Evolutionary conservation across 2,329 filamentous ascomycete species (phyloP).

Genomic region (Colletotrichum phormii): DNA sequence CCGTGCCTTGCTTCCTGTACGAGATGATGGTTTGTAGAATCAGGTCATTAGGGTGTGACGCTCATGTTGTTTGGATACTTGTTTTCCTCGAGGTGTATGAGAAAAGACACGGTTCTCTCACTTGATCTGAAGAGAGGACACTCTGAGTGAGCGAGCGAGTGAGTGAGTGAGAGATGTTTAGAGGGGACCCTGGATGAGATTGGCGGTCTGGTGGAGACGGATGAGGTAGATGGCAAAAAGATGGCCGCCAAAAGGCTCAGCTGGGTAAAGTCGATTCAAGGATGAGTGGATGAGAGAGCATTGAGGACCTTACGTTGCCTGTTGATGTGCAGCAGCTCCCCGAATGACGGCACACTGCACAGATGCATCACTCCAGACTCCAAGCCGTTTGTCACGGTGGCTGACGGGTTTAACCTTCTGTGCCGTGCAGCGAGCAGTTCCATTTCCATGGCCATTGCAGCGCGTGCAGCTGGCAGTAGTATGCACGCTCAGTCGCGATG

Average conservation of each 20-base stretch:
- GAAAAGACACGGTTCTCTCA: neutral
- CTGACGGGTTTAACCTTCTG: conserved; percentile 3
- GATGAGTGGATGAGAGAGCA: neutral
- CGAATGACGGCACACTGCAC: conserved; percentile 10
- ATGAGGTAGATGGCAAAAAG: conserved; percentile 38
- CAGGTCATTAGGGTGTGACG: neutral
- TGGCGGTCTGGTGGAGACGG: conserved; percentile 30
- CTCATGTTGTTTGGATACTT: neutral
- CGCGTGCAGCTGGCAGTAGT: neutral
- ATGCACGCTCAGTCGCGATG: conserved; percentile 1
- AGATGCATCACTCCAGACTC: neutral
- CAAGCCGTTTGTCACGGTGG: neutral
- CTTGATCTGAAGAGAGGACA: neutral
- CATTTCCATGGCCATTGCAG: neutral
- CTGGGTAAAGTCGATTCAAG: neutral
- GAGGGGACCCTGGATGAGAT: conserved; percentile 18
- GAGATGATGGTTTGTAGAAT: neutral
- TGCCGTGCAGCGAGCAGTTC: neutral
- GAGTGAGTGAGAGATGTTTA: neutral
- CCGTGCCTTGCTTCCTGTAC: neutral
- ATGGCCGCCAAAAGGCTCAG: conserved; percentile 13
- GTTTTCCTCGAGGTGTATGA: neutral
- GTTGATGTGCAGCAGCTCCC: neutral
- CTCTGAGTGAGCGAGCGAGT: neutral
- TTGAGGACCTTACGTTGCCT: neutral